A percentile compares a stretch with the other conserved stretches of the same genome.
phyloP scores from a whole-genome alignment of 176 grass and related monocot species.

The Poa annua region DNA sequence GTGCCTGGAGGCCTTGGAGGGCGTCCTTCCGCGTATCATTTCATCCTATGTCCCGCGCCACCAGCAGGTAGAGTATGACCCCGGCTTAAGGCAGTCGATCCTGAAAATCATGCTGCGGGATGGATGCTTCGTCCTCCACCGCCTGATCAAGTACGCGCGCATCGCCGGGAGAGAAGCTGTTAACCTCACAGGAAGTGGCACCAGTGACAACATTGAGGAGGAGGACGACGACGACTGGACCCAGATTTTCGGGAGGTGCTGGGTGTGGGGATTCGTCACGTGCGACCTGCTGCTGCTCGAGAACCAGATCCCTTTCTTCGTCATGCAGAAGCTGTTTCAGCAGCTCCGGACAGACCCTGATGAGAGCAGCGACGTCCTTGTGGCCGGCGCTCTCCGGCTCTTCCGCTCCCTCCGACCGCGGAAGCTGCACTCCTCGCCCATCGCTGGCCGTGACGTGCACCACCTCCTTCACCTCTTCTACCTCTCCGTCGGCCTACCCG shows the following conservation, averaged over 20 bases:
- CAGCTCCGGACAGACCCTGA: not conserved
- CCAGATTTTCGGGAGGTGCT: not conserved
- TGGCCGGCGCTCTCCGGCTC: not conserved
- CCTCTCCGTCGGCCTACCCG: conserved; percentile 6
- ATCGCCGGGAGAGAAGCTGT: not conserved
- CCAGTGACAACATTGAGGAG: not conserved
- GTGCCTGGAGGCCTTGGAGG: not conserved
- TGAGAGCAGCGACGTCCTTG: not conserved
- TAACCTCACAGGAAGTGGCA: not conserved
- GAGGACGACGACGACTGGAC: not conserved
- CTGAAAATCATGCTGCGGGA: conserved; percentile 41
- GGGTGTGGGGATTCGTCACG: conserved; percentile 2
- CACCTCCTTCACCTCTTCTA: conserved; percentile 55
- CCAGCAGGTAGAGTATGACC: not conserved
- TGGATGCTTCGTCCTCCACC: conserved; percentile 46
- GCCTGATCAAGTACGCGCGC: not conserved
- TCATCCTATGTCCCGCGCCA: not conserved
- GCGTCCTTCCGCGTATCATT: not conserved
- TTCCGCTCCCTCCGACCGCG: not conserved
- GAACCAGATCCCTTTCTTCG: conserved; percentile 60
- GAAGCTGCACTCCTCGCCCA: not conserved
- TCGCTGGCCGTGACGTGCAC: not conserved
- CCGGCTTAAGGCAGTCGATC: not conserved
- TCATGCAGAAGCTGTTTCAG: conserved; percentile 20
- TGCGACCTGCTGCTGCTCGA: conserved; percentile 52